These are phyloP conservation scores for Suhomyces sp. DNA, from an alignment of 805 yeast species.

Conservation along the genomic window DNA sequence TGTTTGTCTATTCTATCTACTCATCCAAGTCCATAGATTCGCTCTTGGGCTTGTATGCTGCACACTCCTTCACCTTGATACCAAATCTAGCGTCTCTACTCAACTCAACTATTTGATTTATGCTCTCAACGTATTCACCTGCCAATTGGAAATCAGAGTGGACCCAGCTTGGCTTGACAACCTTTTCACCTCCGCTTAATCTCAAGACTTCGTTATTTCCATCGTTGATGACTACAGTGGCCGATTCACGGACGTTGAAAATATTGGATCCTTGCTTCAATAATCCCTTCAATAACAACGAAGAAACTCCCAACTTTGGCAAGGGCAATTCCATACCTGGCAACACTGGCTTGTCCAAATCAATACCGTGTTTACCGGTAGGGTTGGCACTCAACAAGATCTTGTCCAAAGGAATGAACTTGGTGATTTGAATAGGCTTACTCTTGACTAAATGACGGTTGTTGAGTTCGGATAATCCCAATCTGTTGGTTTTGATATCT, in stretches of 20 bases:
- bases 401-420: conserved; percentile 67
- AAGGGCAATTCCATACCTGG: conserved; percentile 76
- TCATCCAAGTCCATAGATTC: conserved; percentile 19
- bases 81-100: conserved; percentile 71
- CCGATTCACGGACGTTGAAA: conserved; percentile 60
- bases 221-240: conserved; percentile 63
- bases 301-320: conserved; percentile 68
- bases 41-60: conserved; percentile 43
- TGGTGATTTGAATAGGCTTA: conserved; percentile 68
- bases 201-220: conserved; percentile 61
- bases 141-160: conserved; percentile 72
- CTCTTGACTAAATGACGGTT: conserved; percentile 77
- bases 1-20: neutral
- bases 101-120: conserved; percentile 55
- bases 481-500: conserved; percentile 59
- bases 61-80: conserved; percentile 59
- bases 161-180: conserved; percentile 79
- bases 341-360: conserved; percentile 60
- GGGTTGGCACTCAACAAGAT: conserved; percentile 63
- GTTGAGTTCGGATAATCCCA: conserved; percentile 76
- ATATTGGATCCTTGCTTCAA: conserved; percentile 47
- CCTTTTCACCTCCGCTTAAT: conserved; percentile 73
- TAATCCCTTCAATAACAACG: conserved; percentile 64
- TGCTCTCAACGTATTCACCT: conserved; percentile 44
- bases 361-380: conserved; percentile 64